Conservation (phyloP, 2,329 filamentous ascomycete genomes). For the Hypoxylon sp. region DNA sequence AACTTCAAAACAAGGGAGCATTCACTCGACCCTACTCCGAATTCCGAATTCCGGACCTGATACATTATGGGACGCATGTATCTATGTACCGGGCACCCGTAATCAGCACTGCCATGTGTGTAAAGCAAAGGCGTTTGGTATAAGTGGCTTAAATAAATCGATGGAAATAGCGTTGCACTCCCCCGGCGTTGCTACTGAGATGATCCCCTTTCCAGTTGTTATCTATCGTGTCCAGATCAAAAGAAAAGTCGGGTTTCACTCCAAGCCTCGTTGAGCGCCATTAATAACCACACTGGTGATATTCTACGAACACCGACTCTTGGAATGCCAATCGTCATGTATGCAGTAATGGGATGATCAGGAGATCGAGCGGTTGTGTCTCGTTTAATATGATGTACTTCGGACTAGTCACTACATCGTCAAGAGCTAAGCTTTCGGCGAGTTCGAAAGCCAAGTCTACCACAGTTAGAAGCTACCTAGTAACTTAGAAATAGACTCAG, state of each 20-base stretch:
- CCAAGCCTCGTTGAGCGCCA: slow-evolving; percentile 16
- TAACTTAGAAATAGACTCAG: slow-evolving; percentile 36
- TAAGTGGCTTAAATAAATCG: slow-evolving; percentile 20
- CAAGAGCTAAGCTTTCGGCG: slow-evolving; percentile 31
- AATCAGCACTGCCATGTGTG: neutral
- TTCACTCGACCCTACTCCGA: neutral
- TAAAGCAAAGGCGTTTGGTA: slow-evolving; percentile 7
- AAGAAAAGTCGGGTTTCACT: slow-evolving; percentile 24
- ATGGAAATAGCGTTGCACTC: slow-evolving; percentile 17
- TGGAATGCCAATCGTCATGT: slow-evolving; percentile 28
- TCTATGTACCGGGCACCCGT: neutral
- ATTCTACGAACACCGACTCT: slow-evolving; percentile 29
- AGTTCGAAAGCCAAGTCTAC: slow-evolving; percentile 20
- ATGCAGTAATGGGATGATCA: slow-evolving; percentile 9
- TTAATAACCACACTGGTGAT: slow-evolving; percentile 11
- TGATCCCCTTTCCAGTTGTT: slow-evolving; percentile 21
- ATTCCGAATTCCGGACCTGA: slow-evolving; percentile 5
- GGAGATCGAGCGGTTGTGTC: neutral
- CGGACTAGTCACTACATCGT: slow-evolving; percentile 1
- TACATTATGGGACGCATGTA: slow-evolving; percentile 4
- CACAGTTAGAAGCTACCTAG: slow-evolving; percentile 18
- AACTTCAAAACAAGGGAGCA: slow-evolving; percentile 2
- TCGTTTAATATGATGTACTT: slow-evolving; percentile 18
- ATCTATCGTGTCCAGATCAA: slow-evolving; percentile 18
- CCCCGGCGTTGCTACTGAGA: slow-evolving; percentile 33